phyloP scores from a whole-genome alignment of 2,329 filamentous ascomycete species.

The Penicillium sclerotigenum region DNA sequence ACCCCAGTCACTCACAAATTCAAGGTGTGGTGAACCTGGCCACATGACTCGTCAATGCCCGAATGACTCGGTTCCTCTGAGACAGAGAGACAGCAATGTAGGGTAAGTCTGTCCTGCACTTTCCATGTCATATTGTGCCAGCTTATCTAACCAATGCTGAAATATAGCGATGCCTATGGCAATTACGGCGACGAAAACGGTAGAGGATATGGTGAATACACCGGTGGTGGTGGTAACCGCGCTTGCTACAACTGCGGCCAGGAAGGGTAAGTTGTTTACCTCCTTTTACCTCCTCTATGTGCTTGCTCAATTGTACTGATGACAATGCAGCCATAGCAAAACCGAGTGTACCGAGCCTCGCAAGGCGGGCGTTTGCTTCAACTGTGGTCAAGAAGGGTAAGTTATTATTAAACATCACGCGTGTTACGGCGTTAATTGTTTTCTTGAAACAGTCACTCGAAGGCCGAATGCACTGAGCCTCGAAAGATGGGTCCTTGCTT shows the following conservation, averaged over 20 bases:
- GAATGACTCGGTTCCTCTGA: conserved; percentile 21
- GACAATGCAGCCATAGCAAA: conserved; percentile 39
- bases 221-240: not conserved
- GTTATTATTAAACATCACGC: not conserved
- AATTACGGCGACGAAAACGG: not conserved
- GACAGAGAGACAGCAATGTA: conserved; percentile 13
- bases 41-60: conserved; percentile 46
- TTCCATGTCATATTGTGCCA: conserved; percentile 11
- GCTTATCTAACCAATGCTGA: not conserved
- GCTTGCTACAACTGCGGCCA: conserved; percentile 14
- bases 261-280: conserved; percentile 8
- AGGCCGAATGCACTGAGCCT: conserved; percentile 45
- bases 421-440: not conserved
- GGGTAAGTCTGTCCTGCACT: conserved; percentile 26
- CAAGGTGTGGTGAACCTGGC: conserved; percentile 35
- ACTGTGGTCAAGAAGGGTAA: conserved; percentile 14
- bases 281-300: too few relatives aligned
- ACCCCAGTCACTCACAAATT: not conserved
- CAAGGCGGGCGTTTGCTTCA: conserved; percentile 10
- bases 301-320: not conserved
- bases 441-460: conserved; percentile 9
- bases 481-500: conserved; percentile 19
- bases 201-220: not conserved
- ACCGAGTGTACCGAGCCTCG: conserved; percentile 45
- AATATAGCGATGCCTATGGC: not conserved